Evolutionary conservation across 2,329 filamentous ascomycete genomes (phyloP).

Genomic region (Coccinonectria pachysandricola): DNA sequence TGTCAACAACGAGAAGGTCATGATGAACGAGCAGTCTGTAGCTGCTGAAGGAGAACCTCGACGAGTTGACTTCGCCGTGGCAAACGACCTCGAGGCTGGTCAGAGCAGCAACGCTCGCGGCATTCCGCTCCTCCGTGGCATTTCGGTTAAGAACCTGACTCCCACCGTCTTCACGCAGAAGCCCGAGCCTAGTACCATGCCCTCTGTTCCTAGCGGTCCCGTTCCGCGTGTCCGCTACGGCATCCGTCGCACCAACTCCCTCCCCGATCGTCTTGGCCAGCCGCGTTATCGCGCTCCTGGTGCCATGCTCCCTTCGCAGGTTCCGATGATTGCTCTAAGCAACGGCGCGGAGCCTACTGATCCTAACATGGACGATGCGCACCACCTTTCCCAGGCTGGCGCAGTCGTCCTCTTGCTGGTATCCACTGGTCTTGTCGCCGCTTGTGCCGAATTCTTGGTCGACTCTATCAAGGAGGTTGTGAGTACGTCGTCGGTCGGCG

Average conservation of each 20-base stretch:
- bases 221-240: conserved; percentile 50
- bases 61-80: conserved; percentile 49
- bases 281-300: conserved; percentile 36
- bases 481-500: conserved; percentile 42
- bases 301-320: conserved; percentile 37
- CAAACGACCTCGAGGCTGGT: conserved; percentile 16
- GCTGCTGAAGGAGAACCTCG: conserved; percentile 33
- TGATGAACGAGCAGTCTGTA: conserved; percentile 15
- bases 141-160: conserved; percentile 58
- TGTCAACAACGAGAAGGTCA: too few relatives aligned
- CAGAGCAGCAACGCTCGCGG: conserved; percentile 20
- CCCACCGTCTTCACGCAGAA: conserved; percentile 58
- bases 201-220: conserved; percentile 29
- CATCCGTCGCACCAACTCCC: conserved; percentile 64
- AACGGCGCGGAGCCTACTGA: conserved; percentile 19
- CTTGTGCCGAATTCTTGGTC: conserved; percentile 62
- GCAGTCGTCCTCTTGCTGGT: conserved; percentile 53
- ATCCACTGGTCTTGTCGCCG: conserved; percentile 54
- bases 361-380: conserved; percentile 27
- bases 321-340: conserved; percentile 29
- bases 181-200: conserved; percentile 16
- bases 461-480: conserved; percentile 56
- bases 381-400: conserved; percentile 42
- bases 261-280: conserved; percentile 56
- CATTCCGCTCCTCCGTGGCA: conserved; percentile 45